Base-by-base conservation (phyloP, 2,329 filamentous ascomycete genomes). In the Sphaerulina musiva region DNA sequence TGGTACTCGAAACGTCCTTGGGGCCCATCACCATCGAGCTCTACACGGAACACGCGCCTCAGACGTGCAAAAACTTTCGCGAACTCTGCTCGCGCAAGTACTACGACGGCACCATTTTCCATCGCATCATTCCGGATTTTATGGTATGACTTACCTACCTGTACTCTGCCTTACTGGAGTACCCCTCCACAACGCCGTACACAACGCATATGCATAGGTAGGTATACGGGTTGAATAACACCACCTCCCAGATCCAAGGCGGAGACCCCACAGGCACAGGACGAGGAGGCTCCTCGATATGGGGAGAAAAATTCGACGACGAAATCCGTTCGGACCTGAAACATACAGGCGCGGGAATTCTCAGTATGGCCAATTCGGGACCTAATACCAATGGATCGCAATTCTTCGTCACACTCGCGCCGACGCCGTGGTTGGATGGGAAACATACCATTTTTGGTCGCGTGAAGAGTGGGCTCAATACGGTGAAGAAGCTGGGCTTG, bases 371-470 rank as follows among this genome's bases (percentile, higher is more conserved):
- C 56, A 98, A 98, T 73, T 84, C 85, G 12, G 93, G 93, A 0
- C 88, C 89, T 7, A 83, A 97, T 71, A 95, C 92, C 36, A 97
- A 97, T 71, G 92, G 92, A 20, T 89, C 83, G 55, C 93, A 97
- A 73, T 98, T 97, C 73, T 97, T 97, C 70, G 84, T 98, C 62
- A 97, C 93, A 0, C 78, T 97, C 34, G 92, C 90, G 6, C 92
- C 92, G 4, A 92, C 93, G 12, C 93, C 93, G 0, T 97, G 92
- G 92, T 74, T 98, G 56, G 93, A 98, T 72, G 90, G 91, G 20
- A 96, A 95, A 72, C 92, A 98, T 71, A 95, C 91, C 9, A 95
- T 98, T 62, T 98, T 98, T 69, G 93, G 93, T 1, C 77, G 92
- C 51, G 90, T 98, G 39, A 91, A 87, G 75, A 81, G 74, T 51